Evolutionary conservation across 805 yeast species (phyloP).

Genomic region (Pichia pseudocactophila): DNA sequence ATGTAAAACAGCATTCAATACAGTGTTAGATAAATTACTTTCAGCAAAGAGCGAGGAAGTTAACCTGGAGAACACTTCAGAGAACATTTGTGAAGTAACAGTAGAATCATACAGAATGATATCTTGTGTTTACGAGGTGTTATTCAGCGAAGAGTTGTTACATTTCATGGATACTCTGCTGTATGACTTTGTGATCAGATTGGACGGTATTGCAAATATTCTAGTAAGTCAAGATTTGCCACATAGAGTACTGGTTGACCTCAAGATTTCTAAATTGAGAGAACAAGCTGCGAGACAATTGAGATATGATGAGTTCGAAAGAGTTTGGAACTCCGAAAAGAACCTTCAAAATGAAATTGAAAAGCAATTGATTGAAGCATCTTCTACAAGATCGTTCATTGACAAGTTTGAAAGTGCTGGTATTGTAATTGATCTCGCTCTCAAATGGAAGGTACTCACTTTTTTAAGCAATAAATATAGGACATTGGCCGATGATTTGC

Average conservation of each 20-base stretch:
- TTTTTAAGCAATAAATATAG: conserved; percentile 32
- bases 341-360: conserved; percentile 27
- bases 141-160: conserved; percentile 7
- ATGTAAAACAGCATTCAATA: conserved; percentile 11
- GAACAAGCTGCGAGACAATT: conserved; percentile 23
- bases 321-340: conserved; percentile 28
- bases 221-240: conserved; percentile 1
- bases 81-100: too few species aligned
- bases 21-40: conserved; percentile 7
- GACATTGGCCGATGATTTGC: conserved; percentile 30
- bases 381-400: conserved; percentile 35
- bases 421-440: conserved; percentile 11
- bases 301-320: conserved; percentile 22
- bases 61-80: too few species aligned
- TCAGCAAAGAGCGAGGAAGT: too few species aligned
- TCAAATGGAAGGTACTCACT: conserved; percentile 34
- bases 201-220: conserved; percentile 13
- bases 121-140: conserved; percentile 22
- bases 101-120: conserved; percentile 20
- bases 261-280: conserved; percentile 25
- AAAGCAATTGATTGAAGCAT: conserved; percentile 33
- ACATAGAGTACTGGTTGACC: conserved; percentile 22
- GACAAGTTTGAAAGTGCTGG: conserved; percentile 23
- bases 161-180: not conserved
- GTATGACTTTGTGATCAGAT: conserved; percentile 6